These are phyloP conservation scores for Penicillium subrubescens DNA, from an alignment of 495 filamentous ascomycete genomes.

Conservation along the genomic window DNA sequence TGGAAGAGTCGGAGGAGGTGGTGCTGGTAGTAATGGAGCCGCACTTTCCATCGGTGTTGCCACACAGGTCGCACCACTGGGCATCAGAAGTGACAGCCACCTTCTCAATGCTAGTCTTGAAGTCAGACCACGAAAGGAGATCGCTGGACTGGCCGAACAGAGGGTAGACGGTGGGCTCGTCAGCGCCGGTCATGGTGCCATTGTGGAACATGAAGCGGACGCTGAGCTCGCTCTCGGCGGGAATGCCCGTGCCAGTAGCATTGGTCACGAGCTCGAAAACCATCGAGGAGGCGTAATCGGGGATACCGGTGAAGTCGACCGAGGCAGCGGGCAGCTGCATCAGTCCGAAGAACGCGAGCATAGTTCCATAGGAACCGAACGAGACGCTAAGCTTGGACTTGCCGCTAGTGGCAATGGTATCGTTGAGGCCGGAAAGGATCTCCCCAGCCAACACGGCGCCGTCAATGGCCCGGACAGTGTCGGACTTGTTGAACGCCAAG, in stretches of 20 bases:
- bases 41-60: conserved; percentile 45
- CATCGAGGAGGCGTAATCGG: conserved; percentile 55
- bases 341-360: conserved; percentile 54
- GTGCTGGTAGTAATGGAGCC: conserved; percentile 18
- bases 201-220: conserved; percentile 58
- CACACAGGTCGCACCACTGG: conserved; percentile 50
- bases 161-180: conserved; percentile 37
- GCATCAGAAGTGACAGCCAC: conserved; percentile 39
- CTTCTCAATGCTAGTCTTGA: conserved; percentile 38
- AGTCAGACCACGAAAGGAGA: conserved; percentile 44
- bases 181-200: conserved; percentile 42
- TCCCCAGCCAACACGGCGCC: conserved; percentile 48
- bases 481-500: conserved; percentile 53
- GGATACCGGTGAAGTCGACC: conserved; percentile 48
- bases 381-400: conserved; percentile 43
- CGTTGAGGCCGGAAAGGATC: conserved; percentile 48
- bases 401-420: conserved; percentile 40
- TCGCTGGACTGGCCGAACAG: conserved; percentile 41
- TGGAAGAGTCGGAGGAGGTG: conserved; percentile 13
- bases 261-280: conserved; percentile 53
- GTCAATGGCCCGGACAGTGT: conserved; percentile 50
- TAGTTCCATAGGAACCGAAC: conserved; percentile 51
- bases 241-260: conserved; percentile 39
- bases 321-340: conserved; percentile 40
- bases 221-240: conserved; percentile 30